Base-by-base conservation (phyloP, 2,329 filamentous ascomycete species). In the Celoporthe dispersa region DNA sequence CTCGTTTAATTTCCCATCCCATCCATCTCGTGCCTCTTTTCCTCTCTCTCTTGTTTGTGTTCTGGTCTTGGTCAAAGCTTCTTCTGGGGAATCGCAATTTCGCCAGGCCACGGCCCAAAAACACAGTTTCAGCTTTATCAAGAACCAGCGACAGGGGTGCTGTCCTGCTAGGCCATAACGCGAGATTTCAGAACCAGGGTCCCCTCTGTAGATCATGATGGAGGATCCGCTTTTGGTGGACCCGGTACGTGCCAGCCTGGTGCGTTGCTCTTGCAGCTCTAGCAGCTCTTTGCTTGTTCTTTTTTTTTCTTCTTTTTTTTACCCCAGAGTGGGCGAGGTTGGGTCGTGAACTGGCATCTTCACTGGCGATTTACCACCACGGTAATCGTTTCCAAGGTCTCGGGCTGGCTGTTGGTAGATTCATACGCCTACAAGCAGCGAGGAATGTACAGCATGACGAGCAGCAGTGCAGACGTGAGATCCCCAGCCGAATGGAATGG, bases 121-220 rank as follows among this genome's bases (percentile, higher is more conserved):
- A 60, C 16, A 60, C 57, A 60, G 57, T 60, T 60, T 60, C 57
- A 60, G 57, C 57, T 60, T 60, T 60, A 60, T 60, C 57, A 60
- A 60, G 37, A 60, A 25, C 57, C 57, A 22, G 22, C 44, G 44
- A 33, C 57, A 60, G 16, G 57, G 57, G 22, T 22, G 37, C 4
- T 37, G 16, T 33, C 31, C 53, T 57, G 53, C 53, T 57, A 33
- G 53, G 25, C 53, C 53, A n/a, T 25, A 28, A 33, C 53, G 25
- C 19, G 53, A 16, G 14, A 2, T 31, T 31, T 31, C 28, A 25
- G 53, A 16, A 48, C 44, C 7, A 22, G 44, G 19, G 44, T 48
- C 9, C 44, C 44, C n/a, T 48, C 44, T 48, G 28, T 31, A 28
- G 53, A 57, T 57, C 53, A 57, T 33, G 28, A 25, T 12, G 11